Conservation (phyloP, 345 rosid genomes). For the Firmiana major region DNA sequence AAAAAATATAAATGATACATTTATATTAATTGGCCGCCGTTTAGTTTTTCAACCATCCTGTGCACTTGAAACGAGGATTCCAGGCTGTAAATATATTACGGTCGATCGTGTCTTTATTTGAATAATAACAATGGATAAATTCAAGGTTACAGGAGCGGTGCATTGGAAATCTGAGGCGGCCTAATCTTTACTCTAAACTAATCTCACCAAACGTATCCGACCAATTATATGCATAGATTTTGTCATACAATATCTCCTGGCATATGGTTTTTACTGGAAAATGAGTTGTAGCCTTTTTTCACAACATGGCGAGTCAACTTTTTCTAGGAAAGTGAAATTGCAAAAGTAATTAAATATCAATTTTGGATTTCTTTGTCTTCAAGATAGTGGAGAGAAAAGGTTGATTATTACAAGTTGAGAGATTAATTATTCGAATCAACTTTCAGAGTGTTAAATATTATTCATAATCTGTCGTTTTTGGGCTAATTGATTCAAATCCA, state of each 20-base stretch:
- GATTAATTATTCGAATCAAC: neutral
- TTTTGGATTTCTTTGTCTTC: slow-evolving; percentile 5
- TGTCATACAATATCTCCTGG: neutral
- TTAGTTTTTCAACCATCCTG: neutral
- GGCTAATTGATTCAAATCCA: neutral
- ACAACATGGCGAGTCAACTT: neutral
- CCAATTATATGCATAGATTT: neutral
- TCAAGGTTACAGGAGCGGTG: neutral
- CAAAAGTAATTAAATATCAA: neutral
- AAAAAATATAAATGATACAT: too few relatives aligned
- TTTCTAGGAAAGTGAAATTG: neutral
- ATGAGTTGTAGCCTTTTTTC: neutral
- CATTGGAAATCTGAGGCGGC: neutral
- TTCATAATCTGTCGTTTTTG: too few relatives aligned
- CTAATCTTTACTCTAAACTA: neutral
- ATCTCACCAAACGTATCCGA: neutral
- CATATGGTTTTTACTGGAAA: neutral
- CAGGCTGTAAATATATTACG: neutral
- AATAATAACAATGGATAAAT: neutral
- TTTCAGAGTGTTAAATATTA: neutral
- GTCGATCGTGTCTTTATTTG: neutral
- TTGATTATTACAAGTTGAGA: neutral
- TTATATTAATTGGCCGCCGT: neutral
- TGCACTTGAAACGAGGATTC: neutral
- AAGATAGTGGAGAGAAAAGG: neutral